phyloP scores from a whole-genome alignment of 2,329 filamentous ascomycete genomes.

The Aspergillus tubingensis region DNA sequence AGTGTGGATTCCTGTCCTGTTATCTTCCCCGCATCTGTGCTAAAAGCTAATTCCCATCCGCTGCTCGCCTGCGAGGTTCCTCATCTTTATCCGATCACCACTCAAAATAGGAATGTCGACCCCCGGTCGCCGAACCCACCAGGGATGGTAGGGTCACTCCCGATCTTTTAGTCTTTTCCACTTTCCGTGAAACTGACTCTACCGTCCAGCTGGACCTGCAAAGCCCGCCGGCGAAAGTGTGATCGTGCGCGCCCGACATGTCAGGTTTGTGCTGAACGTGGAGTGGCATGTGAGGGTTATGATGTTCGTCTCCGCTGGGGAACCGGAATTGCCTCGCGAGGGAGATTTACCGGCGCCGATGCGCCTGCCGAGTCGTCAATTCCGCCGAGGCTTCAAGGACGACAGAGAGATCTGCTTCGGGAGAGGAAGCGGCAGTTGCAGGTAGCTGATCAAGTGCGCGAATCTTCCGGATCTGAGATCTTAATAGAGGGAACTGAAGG shows the following conservation, averaged over 20 bases:
- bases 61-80: not conserved
- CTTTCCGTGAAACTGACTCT: not conserved
- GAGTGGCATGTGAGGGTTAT: constrained; percentile 33
- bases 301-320: constrained; percentile 35
- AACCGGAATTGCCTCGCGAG: constrained; percentile 35
- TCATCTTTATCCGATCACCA: not conserved
- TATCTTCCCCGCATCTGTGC: not conserved
- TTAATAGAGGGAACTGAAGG: not conserved
- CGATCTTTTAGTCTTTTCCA: not conserved
- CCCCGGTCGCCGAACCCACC: constrained; percentile 24
- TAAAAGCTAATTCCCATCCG: not conserved
- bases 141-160: constrained; percentile 20
- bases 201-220: constrained; percentile 30
- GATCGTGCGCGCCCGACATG: constrained; percentile 30
- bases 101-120: constrained; percentile 32
- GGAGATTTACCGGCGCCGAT: constrained; percentile 32
- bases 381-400: constrained; percentile 26
- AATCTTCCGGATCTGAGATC: not conserved
- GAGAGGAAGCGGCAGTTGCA: constrained; percentile 15
- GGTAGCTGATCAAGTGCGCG: not conserved
- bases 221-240: constrained; percentile 31
- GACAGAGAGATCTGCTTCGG: constrained; percentile 27
- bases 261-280: constrained; percentile 25
- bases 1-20: not conserved
- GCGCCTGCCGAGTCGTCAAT: constrained; percentile 28